Evolutionary conservation across 805 yeast genomes (phyloP).

Genomic region (Torulaspora microellipsoides): DNA sequence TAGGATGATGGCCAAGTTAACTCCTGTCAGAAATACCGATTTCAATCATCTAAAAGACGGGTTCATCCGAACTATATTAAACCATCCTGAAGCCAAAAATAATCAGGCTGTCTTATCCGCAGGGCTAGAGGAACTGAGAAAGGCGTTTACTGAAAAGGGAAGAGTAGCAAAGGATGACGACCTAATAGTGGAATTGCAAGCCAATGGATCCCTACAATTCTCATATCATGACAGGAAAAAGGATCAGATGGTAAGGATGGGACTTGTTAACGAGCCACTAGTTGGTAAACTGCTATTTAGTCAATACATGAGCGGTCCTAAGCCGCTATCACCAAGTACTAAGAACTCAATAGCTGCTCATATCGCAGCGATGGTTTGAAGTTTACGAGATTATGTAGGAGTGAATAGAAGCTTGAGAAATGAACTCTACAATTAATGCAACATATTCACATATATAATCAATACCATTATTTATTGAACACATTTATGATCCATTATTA

Average conservation of each 20-base stretch:
- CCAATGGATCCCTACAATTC: constrained; percentile 45
- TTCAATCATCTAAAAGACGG: constrained; percentile 89
- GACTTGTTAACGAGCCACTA: constrained; percentile 56
- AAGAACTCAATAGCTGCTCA: constrained; percentile 24
- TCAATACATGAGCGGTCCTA: constrained; percentile 65
- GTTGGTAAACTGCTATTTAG: constrained; percentile 65
- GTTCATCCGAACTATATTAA: constrained; percentile 69
- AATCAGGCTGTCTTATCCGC: constrained; percentile 43
- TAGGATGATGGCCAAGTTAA: constrained; percentile 65
- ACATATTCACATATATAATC: too few species aligned
- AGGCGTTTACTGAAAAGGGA: constrained; percentile 58
- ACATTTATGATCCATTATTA: too few species aligned
- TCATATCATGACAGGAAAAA: constrained; percentile 41
- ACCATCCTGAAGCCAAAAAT: constrained; percentile 55
- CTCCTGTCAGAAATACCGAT: constrained; percentile 88
- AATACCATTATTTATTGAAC: too few species aligned
- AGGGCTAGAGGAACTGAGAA: constrained; percentile 66
- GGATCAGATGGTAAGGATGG: constrained; percentile 42
- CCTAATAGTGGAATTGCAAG: constrained; percentile 51
- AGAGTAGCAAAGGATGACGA: constrained; percentile 73
- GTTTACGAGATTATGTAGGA: neutral
- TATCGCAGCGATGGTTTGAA: constrained; percentile 17
- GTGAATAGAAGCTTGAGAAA: too few species aligned
- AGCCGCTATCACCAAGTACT: constrained; percentile 30
- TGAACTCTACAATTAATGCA: too few species aligned